Base-by-base conservation (phyloP, 148 eudicot species). In the Silene conica region DNA sequence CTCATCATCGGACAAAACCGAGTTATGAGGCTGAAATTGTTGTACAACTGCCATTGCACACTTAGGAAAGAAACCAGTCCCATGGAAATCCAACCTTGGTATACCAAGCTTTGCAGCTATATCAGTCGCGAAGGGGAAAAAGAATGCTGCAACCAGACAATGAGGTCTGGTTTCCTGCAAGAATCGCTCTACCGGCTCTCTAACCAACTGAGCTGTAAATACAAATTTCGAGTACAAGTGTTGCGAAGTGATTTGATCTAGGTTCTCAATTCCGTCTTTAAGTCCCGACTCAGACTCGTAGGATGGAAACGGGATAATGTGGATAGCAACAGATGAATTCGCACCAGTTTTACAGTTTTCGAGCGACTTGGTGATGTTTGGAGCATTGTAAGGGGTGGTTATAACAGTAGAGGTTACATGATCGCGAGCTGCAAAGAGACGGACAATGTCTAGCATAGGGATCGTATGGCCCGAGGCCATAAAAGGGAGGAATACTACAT, bases 61-160 rank as follows among this genome's bases (percentile, higher is more conserved):
- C 6, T 41, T 63, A 2, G 87, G 11, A 61, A 91, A 85, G 25
- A 23, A 80, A 64, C 88, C 28, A 10, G 63, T 81, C 14, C 85
- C 91, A 18, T 86, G 80, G 69, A 91, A 90, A 20, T 74, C 83
- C 20, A 91, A 23, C 69, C 96, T 75, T 0, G 91, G 93, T 9
- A 91, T 79, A 6, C 77, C 68, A 20, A 83, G 78, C 23, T 74
- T 78, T 11, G 74, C 75, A 0, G 89, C 84, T 3, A 52, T 63
- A 0, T 82, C 83, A 8, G 88, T 80, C 3, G 85, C 83, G 81
- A 81, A 82, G 7, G 89, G 83, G 28, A 83, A 78, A 77, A 85
- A 87, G 83, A 76, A 55, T 25, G 79, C 86, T 1, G 89, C 84
- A 18, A 87, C 82, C 0, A 87, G 78, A 64, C 87, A 83, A 18